These are phyloP conservation scores for Geotrichum candidum DNA, from an alignment of 1,139 yeast genomes.

Conservation along the genomic window DNA sequence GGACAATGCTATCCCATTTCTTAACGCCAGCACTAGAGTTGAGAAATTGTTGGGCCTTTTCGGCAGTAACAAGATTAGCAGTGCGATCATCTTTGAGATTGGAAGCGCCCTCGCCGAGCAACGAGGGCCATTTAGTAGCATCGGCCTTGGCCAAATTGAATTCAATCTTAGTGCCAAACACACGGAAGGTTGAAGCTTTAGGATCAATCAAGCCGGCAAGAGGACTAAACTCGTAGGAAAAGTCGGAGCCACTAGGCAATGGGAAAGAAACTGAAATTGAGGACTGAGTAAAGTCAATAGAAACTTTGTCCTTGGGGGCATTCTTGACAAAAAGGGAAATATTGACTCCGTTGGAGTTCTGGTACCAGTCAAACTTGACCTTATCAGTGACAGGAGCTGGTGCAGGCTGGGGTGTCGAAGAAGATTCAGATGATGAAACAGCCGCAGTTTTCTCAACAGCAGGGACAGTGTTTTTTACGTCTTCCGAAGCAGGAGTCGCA, in stretches of 20 bases:
- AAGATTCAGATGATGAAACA: not conserved
- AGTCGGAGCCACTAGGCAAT: constrained; percentile 21
- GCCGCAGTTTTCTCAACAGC: constrained; percentile 7
- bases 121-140: constrained; percentile 37
- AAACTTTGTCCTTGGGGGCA: constrained; percentile 44
- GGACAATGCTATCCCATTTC: constrained; percentile 68
- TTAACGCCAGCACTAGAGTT: constrained; percentile 50
- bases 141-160: constrained; percentile 41
- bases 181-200: constrained; percentile 42
- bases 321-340: constrained; percentile 69
- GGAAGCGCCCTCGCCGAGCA: constrained; percentile 27
- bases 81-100: constrained; percentile 19
- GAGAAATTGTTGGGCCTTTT: constrained; percentile 15
- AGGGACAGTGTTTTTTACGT: not conserved
- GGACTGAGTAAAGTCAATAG: constrained; percentile 36
- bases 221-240: constrained; percentile 37
- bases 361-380: constrained; percentile 77
- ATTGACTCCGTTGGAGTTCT: constrained; percentile 50
- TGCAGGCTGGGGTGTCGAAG: not conserved
- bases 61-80: constrained; percentile 13
- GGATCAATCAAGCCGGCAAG: constrained; percentile 50
- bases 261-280: constrained; percentile 30
- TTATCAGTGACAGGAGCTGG: constrained; percentile 29
- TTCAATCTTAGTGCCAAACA: constrained; percentile 74
- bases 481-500: constrained; percentile 1